Evolutionary conservation across 2,329 filamentous ascomycete species (phyloP), one percentile per base, ranked within the genome.

Genomic region (Herpotrichia juniperi): DNA sequence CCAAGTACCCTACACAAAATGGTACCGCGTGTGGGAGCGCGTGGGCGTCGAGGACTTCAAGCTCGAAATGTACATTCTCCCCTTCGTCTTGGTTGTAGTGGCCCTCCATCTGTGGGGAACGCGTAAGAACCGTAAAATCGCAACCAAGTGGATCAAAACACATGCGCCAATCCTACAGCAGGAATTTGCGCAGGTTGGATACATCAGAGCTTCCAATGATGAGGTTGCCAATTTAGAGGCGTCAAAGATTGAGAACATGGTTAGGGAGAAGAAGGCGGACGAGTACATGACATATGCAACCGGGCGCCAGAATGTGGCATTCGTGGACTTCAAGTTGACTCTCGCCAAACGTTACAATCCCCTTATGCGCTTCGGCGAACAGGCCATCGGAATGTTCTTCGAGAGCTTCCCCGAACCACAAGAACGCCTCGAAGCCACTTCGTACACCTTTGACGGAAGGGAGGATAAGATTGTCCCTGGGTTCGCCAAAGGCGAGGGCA

Each of bases 11-110:
- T 97, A 89, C 75, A 96, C 92, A 46, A 91, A 91, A 80, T 99
- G 94, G 94, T 99, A 97, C 79, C 91, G 92, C 50, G 81, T 97
- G 56, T 94, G 96, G 83, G 93, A 97, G 83, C 91, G 94, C 68
- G 87, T 93, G 67, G 87, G 87, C 22, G 79, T 88, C 54, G 83
- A 82, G 68, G 94, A 99, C 74, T 99, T 99, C 82, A 87, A 87
- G 77, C 83, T 88, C 66, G 94, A 99, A 79, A 88, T 90, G 53
- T 78, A 92, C 72, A 89, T 99, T 66, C 78, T 97, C 54, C 83
- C 84, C 28, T 81, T 92, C 67, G 85, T 97, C 63, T 69, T 87
- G 48, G 60, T 96, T 47, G 83, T 97, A 59, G 80, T 97, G 59
- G 72, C 87, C 35, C 78, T 96, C 57, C 93, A 97, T 73, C 76